Conservation (phyloP, 164 flowering plant species). For the Chloranthus sessilifolius region DNA sequence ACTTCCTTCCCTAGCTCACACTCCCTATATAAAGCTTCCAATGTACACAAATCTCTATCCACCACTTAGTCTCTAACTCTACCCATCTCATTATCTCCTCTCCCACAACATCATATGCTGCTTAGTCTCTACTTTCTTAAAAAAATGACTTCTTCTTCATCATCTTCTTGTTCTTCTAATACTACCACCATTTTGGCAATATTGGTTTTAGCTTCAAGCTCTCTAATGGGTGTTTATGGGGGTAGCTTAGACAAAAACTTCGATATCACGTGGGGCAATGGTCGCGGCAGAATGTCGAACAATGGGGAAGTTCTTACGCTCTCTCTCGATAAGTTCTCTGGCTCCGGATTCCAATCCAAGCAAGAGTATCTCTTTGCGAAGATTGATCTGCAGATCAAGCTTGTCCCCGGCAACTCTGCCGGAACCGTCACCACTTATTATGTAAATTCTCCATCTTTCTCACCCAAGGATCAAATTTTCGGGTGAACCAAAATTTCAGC, state of each 20-base stretch:
- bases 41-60: no score
- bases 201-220: neutral
- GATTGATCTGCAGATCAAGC: slow-evolving; percentile 10
- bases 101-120: no score
- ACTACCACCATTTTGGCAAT: neutral
- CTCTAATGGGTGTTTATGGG: neutral
- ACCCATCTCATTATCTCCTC: no score
- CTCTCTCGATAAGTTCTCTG: slow-evolving; percentile 3
- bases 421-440: slow-evolving; percentile 9
- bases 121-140: no score
- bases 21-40: no score
- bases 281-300: neutral
- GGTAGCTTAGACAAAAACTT: slow-evolving; percentile 15
- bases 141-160: no score
- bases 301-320: slow-evolving; percentile 7
- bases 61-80: no score
- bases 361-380: slow-evolving; percentile 7
- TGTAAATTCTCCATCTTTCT: slow-evolving; percentile 1
- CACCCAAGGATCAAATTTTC: no score
- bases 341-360: slow-evolving; percentile 9
- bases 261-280: slow-evolving; percentile 10
- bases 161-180: neutral
- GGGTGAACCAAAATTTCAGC: no score
- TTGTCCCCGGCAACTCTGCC: slow-evolving; percentile 8
- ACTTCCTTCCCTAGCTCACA: no score